phyloP scores from a whole-genome alignment of 1,139 yeast species.

The Nakaseomyces nivariensis region DNA sequence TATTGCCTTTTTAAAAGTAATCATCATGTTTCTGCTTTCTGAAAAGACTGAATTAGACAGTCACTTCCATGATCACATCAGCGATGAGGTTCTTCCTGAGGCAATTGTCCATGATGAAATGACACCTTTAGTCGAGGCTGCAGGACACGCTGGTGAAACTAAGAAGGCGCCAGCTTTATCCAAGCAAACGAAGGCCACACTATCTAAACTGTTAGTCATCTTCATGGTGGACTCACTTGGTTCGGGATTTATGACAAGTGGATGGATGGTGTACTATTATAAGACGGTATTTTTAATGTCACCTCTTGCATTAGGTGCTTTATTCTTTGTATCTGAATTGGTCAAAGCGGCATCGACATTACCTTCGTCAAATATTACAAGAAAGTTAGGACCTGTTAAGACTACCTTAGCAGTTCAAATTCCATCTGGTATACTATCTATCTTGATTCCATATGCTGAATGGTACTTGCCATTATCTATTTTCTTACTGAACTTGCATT shows the following conservation, averaged over 20 bases:
- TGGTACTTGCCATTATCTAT: constrained; percentile 21
- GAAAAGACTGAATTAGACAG: constrained; percentile 42
- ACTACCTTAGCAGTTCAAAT: constrained; percentile 71
- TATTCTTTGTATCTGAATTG: constrained; percentile 54
- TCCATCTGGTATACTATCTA: constrained; percentile 64
- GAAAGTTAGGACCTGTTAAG: constrained; percentile 62
- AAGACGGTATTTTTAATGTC: constrained; percentile 27
- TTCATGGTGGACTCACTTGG: constrained; percentile 72
- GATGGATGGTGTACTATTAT: constrained; percentile 83
- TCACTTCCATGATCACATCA: constrained; percentile 14
- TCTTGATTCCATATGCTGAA: constrained; percentile 40
- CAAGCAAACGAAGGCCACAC: constrained; percentile 23
- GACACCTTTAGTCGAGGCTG: constrained; percentile 17
- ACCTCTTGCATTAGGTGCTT: constrained; percentile 34
- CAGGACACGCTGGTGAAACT: constrained; percentile 3
- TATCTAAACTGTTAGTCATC: constrained; percentile 40
- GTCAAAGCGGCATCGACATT: constrained; percentile 53
- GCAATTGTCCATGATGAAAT: constrained; percentile 20
- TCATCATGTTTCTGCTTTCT: constrained; percentile 45
- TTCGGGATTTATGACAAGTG: constrained; percentile 75
- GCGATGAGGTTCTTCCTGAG: constrained; percentile 14
- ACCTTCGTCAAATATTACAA: constrained; percentile 56
- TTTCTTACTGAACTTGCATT: constrained; percentile 24
- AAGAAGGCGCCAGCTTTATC: constrained; percentile 13
- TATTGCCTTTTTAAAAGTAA: constrained; percentile 47